These are phyloP conservation scores for Linum tenue DNA, from an alignment of 345 rosid species.

Conservation along the genomic window DNA sequence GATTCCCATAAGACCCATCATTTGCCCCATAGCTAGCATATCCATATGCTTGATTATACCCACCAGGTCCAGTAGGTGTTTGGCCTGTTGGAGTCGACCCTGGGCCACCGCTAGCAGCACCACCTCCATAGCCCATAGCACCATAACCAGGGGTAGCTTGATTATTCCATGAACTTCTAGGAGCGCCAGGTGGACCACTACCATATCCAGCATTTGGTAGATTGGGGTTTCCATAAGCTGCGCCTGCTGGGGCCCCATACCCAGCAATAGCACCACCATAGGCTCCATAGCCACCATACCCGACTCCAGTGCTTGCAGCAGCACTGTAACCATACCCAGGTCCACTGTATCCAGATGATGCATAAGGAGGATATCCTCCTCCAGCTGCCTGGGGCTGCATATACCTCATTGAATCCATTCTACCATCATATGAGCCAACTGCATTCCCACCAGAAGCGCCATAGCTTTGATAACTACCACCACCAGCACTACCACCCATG, in stretches of 20 bases:
- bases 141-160: conserved; percentile 85
- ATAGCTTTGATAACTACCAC: conserved; percentile 44
- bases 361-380: conserved; percentile 68
- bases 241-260: conserved; percentile 61
- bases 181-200: conserved; percentile 61
- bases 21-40: conserved; percentile 63
- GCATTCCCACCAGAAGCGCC: conserved; percentile 59
- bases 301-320: conserved; percentile 63
- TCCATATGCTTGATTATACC: conserved; percentile 77
- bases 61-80: conserved; percentile 65
- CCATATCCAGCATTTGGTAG: conserved; percentile 66
- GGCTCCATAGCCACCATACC: conserved; percentile 71
- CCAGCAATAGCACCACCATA: conserved; percentile 49
- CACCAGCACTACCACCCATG: conserved; percentile 36
- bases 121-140: conserved; percentile 67
- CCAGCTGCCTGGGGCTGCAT: conserved; percentile 70
- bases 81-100: conserved; percentile 49
- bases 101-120: conserved; percentile 34
- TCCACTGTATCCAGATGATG: conserved; percentile 61
- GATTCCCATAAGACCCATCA: conserved; percentile 70
- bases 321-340: conserved; percentile 72
- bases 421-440: conserved; percentile 52
- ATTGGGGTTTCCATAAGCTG: conserved; percentile 65
- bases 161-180: conserved; percentile 74
- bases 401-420: conserved; percentile 71